Evolutionary conservation across 148 eudicot genomes (phyloP), one percentile per base, ranked within the genome.

Genomic region (Mesembryanthemum crystallinum): DNA sequence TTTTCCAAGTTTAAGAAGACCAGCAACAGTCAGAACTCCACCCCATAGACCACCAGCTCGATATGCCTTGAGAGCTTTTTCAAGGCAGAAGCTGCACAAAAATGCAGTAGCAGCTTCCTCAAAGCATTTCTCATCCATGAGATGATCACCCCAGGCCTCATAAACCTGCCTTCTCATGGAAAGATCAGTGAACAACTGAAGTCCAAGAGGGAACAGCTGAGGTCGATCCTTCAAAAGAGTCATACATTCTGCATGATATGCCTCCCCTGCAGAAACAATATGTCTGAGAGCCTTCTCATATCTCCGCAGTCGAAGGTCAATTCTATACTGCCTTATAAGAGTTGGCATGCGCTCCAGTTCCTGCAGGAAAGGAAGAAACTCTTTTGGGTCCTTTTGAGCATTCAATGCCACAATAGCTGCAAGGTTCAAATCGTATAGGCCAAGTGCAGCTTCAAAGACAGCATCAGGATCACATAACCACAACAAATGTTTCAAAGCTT

Each of bases 401-500:
- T 95, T 95, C 75, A 95, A 83, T 61, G 97, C 99, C 70, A 95
- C 99, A 79, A 95, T 95, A 83, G 99, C 99, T 35, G 97, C 96
- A 82, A 95, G 96, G 79, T 92, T 95, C 69, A 95, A 82, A 85
- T 95, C 99, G 76, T 95, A 92, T 57, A 95, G 91, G 51, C 99
- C 97, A 82, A 95, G 83, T 69, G 97, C 99, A 87, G 97, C 92
- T 83, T 95, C 99, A 84, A 81, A 95, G 57, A 92, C 94, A 62
- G 99, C 92, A 73, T 89, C 97, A 35, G 90, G 72, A 73, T 92
- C 97, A 71, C 96, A 90, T 25, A 95, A 78, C 99, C 99, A 95
- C 74, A 95, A 81, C 28, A 95, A 86, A 84, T 95, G 99, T 79
- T 92, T 92, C 79, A 92, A 73, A 66, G 99, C 92, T 84, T 92